Evolutionary conservation across 2,329 filamentous ascomycete species (phyloP), one percentile per base, ranked within the genome.

Genomic region (Pseudonectria buxi): DNA sequence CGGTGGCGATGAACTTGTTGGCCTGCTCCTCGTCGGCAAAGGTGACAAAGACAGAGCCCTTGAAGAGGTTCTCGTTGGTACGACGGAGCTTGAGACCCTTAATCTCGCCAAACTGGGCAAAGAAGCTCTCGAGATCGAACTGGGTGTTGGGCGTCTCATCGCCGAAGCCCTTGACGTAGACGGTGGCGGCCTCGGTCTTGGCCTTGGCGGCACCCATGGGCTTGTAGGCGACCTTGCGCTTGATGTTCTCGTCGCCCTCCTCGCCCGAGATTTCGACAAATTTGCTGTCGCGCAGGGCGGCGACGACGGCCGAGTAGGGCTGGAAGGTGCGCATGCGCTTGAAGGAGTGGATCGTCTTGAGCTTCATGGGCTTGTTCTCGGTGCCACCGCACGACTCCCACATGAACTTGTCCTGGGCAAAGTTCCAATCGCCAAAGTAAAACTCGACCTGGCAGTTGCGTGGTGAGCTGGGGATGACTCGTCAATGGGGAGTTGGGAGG

Each of bases 321-420:
- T 92, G 81, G 76, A 96, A 98, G 53, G 82, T 84, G 49, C 80
- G 83, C 94, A 98, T 98, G 61, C 94, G 88, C 68, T 89, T 90
- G 74, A 98, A 98, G 33, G 69, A 80, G 71, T 81, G 78, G 47
- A 98, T 78, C 43, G 81, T 75, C 54, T 81, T 80, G 49, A 98
- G 71, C 14, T 81, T 69, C 26, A 98, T 81, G 28, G 89, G 75
- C 61, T 84, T 83, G 71, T 95, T 95, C 54, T 83, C 74, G 46
- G 76, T 70, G 38, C 90, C 90, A 26, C 81, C 83, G 36, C 86
- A 84, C 54, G 81, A 72, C 45, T 78, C 72, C 69, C 88, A 85
- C 50, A 98, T 74, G 68, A 86, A 94, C 60, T 87, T 84, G 65
- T 98, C 94, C 54, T 78, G 80, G 33, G 83, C 82, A 26, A 98